Conservation (phyloP, 768 basidiomycete genomes). For the Lactifluus echinatus region DNA sequence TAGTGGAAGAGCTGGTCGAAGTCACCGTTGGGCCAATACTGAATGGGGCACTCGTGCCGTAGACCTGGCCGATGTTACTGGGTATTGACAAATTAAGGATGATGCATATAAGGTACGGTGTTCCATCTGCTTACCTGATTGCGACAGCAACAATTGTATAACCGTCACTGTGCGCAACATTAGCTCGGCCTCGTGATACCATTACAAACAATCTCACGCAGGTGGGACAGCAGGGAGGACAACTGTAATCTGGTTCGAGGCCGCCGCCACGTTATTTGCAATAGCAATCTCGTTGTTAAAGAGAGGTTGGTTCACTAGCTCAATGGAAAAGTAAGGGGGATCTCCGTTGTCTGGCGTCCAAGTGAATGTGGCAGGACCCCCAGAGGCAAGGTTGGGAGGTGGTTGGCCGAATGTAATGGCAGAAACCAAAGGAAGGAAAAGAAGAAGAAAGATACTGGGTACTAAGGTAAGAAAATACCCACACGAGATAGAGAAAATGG, state of each 20-base stretch:
- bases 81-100: not conserved
- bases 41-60: slow-evolving; percentile 1
- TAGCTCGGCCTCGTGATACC: not conserved
- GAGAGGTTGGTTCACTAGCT: not conserved
- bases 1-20: slow-evolving; percentile 1
- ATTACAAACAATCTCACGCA: not conserved
- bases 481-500: not conserved
- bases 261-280: slow-evolving; percentile 12
- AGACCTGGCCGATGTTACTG: slow-evolving; percentile 6
- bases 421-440: slow-evolving; percentile 17
- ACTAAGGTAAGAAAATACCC: not conserved
- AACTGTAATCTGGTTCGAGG: not conserved
- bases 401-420: not conserved
- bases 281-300: slow-evolving; percentile 17
- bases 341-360: not conserved
- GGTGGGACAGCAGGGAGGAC: slow-evolving; percentile 3
- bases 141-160: slow-evolving; percentile 16
- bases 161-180: not conserved
- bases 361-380: slow-evolving; percentile 1
- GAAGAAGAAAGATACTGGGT: not conserved
- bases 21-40: not conserved
- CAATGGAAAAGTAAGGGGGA: not conserved
- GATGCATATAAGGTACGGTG: not conserved
- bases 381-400: slow-evolving; percentile 2
- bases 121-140: slow-evolving; percentile 3